Base-by-base conservation (phyloP, 495 filamentous ascomycete genomes). In the Xanthoparmelia taractica region DNA sequence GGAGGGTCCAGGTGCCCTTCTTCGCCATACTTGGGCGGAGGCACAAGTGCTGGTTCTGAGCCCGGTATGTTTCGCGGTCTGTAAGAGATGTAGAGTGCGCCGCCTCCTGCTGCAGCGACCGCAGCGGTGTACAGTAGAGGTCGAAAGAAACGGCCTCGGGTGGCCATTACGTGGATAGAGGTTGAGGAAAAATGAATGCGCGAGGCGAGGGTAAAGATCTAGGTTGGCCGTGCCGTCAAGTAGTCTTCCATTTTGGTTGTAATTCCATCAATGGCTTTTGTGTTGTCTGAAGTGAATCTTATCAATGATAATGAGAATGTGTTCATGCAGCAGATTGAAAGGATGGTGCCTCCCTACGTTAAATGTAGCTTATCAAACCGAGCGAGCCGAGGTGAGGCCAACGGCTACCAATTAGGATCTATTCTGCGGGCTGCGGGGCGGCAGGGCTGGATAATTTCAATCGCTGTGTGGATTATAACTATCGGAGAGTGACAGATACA, bases 11-110 rank as follows among this genome's bases (percentile, higher is more conserved):
- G 88, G 41, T 85, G 84, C 63, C 92, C 91, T 63, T 86, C 88
- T 65, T 83, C 82, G 66, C 84, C 85, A 71, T 89, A 92, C 54
- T 88, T 87, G 8, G 90, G 91, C 25, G 91, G 90, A 27, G 89
- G 88, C 20, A 94, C 91, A 17, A 83, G 85, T 1, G 90, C 85
- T 34, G 85, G 85, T 68, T 94, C 88, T 63, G 83, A 85, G 58
- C 92, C 92, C 45, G 91, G 91, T 55, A 96, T 91, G 72, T 93
- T 89, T 65, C 88, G 84, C 13, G 92, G 92, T 55, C 91, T 87
- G 73, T 94, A 92, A 48, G 85, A 79, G 65, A 89, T 84, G 71
- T 92, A 91, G 58, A 95, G 79, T 47, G 84, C 77, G 57, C 84
- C 86, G 20, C 81, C 84, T 65, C 84, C 84, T 55, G 80, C 72